These are phyloP conservation scores for Hypomontagnella submonticulosa DNA, from an alignment of 495 filamentous ascomycete species.

Conservation along the genomic window DNA sequence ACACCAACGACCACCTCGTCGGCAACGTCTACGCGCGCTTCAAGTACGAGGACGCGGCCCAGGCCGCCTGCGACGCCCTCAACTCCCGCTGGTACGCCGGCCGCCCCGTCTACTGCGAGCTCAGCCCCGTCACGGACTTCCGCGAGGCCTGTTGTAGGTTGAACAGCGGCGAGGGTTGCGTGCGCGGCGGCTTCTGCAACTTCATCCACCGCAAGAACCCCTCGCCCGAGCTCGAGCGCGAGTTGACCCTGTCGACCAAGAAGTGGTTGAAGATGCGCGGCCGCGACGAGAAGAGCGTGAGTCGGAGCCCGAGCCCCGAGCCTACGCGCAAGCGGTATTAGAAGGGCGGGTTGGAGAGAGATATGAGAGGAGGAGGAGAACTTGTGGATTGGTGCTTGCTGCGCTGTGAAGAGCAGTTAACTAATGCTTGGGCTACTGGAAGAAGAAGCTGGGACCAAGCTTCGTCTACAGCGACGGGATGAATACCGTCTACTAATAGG, in stretches of 20 bases:
- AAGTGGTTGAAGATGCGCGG: constrained; percentile 94
- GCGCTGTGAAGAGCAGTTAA: neutral
- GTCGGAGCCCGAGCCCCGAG: constrained; percentile 78
- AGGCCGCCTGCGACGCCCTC: constrained; percentile 90
- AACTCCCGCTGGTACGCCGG: constrained; percentile 98
- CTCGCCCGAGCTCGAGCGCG: constrained; percentile 83
- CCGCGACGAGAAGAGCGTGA: constrained; percentile 84
- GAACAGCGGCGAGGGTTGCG: constrained; percentile 94
- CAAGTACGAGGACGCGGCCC: constrained; percentile 98
- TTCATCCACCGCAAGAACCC: constrained; percentile 99
- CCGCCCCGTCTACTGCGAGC: constrained; percentile 96
- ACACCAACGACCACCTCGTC: constrained; percentile 98
- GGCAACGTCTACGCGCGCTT: constrained; percentile 99
- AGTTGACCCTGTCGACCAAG: constrained; percentile 87
- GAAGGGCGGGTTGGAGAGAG: neutral
- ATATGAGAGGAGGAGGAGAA: no score
- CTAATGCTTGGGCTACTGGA: neutral
- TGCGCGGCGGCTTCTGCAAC: constrained; percentile 97
- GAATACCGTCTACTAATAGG: neutral
- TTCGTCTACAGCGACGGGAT: neutral
- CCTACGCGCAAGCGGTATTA: constrained; percentile 76
- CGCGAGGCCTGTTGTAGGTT: constrained; percentile 96
- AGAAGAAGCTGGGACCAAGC: neutral
- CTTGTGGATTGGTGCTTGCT: neutral
- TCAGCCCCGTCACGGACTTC: constrained; percentile 97